Percentiles rank a stretch among this genome's conserved stretches.
These are phyloP conservation scores for Neurospora tetrasperma DNA, from an alignment of 495 filamentous ascomycete genomes.

Conservation along the genomic window DNA sequence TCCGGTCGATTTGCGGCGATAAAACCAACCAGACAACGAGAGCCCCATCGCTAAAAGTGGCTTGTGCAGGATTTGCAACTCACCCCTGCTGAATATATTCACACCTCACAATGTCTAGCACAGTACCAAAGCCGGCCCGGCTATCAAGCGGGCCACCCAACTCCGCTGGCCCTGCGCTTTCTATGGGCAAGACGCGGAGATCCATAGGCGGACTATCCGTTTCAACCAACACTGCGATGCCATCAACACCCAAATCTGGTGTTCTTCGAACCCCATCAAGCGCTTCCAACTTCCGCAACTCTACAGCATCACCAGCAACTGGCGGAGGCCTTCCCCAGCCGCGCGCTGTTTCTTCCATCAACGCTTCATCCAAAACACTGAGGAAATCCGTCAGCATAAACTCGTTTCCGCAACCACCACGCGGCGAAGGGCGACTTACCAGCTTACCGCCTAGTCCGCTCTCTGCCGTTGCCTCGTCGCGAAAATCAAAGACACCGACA, in stretches of 20 bases:
- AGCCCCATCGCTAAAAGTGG: neutral
- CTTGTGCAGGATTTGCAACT: neutral
- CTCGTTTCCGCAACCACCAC: constrained; percentile 84
- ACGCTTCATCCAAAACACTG: constrained; percentile 51
- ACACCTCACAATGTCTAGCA: constrained; percentile 42
- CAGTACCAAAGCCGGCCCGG: constrained; percentile 54
- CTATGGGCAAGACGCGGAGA: constrained; percentile 60
- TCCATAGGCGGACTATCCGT: constrained; percentile 41
- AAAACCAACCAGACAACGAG: neutral
- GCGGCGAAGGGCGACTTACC: constrained; percentile 40
- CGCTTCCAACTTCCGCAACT: constrained; percentile 28
- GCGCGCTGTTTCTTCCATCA: constrained; percentile 37
- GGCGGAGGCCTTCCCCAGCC: constrained; percentile 39
- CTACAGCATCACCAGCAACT: constrained; percentile 32
- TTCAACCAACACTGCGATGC: constrained; percentile 35
- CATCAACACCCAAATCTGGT: constrained; percentile 43
- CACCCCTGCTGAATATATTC: neutral
- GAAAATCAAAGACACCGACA: constrained; percentile 32
- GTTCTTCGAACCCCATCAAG: constrained; percentile 52
- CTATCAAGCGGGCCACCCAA: constrained; percentile 54
- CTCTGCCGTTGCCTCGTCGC: constrained; percentile 33
- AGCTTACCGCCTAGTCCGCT: constrained; percentile 53
- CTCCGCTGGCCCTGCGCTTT: constrained; percentile 56
- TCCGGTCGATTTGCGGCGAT: constrained; percentile 1
- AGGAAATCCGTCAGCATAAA: constrained; percentile 84